Evolutionary conservation across 2,329 filamentous ascomycete species (phyloP).

Genomic region (Stagonosporopsis vannaccii): DNA sequence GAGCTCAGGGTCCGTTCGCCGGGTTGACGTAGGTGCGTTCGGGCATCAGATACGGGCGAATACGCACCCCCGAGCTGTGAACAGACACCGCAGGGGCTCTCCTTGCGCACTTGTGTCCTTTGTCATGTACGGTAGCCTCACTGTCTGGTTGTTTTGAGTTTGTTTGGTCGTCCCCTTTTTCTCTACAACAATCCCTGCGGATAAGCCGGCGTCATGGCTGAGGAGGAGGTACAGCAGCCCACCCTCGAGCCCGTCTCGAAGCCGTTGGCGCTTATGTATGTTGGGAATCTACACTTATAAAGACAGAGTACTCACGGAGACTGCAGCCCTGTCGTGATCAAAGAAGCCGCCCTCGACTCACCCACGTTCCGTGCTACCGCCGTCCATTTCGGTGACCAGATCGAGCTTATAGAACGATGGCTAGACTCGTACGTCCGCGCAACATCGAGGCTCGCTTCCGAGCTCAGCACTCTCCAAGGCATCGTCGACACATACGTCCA

Average conservation of each 20-base stretch:
- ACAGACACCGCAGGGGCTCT: conserved; percentile 14
- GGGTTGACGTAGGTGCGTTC: conserved; percentile 22
- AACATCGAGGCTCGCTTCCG: conserved; percentile 66
- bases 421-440: conserved; percentile 75
- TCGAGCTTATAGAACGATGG: conserved; percentile 92
- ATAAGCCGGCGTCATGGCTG: conserved; percentile 40
- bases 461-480: conserved; percentile 78
- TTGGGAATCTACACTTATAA: not conserved
- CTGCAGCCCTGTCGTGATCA: conserved; percentile 78
- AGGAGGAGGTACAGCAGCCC: conserved; percentile 41
- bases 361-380: conserved; percentile 91
- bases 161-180: conserved; percentile 9
- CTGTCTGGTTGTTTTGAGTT: conserved; percentile 23
- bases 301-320: conserved; percentile 15
- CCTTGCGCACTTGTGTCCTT: conserved; percentile 9
- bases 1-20: conserved; percentile 9
- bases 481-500: conserved; percentile 78
- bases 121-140: conserved; percentile 29
- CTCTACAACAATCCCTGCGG: not conserved
- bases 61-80: conserved; percentile 19
- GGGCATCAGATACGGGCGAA: conserved; percentile 24
- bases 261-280: conserved; percentile 54
- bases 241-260: conserved; percentile 50
- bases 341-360: conserved; percentile 95
- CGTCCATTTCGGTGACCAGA: conserved; percentile 87